Percentiles rank a stretch among this genome's conserved stretches.
Conservation (phyloP, 768 basidiomycete genomes). For the Pulveroboletus sp. region DNA sequence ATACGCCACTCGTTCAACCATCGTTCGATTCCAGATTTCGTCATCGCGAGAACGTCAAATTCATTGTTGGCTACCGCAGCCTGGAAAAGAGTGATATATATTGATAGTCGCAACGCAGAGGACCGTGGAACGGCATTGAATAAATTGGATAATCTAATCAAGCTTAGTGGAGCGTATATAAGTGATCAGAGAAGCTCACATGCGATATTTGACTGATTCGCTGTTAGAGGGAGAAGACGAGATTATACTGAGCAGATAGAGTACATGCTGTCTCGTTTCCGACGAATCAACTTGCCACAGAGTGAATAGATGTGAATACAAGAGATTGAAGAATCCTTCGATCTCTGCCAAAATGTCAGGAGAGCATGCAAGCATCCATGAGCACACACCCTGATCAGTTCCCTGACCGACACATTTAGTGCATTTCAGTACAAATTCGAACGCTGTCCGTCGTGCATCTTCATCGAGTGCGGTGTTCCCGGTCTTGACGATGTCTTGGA, state of each 20-base stretch:
- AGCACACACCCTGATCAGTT: slow-evolving; percentile 61
- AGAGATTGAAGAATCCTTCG: slow-evolving; percentile 84
- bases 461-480: slow-evolving; percentile 53
- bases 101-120: slow-evolving; percentile 58
- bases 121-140: slow-evolving; percentile 71
- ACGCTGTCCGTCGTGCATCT: slow-evolving; percentile 45
- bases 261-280: slow-evolving; percentile 49
- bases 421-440: slow-evolving; percentile 57
- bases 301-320: slow-evolving; percentile 67
- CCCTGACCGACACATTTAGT: slow-evolving; percentile 73
- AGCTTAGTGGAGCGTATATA: slow-evolving; percentile 3
- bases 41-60: slow-evolving; percentile 55
- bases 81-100: slow-evolving; percentile 59
- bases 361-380: not conserved
- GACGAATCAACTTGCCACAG: slow-evolving; percentile 52
- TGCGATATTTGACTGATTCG: slow-evolving; percentile 64
- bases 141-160: slow-evolving; percentile 65
- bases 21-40: slow-evolving; percentile 58
- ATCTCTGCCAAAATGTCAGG: slow-evolving; percentile 46
- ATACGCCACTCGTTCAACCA: slow-evolving; percentile 79
- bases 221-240: slow-evolving; percentile 50
- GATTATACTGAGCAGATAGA: slow-evolving; percentile 49
- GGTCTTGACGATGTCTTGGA: slow-evolving; percentile 55
- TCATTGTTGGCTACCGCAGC: slow-evolving; percentile 58
- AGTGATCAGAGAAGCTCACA: slow-evolving; percentile 38